phyloP scores from a whole-genome alignment of 257 asterid species.

The Solanum dulcamara region DNA sequence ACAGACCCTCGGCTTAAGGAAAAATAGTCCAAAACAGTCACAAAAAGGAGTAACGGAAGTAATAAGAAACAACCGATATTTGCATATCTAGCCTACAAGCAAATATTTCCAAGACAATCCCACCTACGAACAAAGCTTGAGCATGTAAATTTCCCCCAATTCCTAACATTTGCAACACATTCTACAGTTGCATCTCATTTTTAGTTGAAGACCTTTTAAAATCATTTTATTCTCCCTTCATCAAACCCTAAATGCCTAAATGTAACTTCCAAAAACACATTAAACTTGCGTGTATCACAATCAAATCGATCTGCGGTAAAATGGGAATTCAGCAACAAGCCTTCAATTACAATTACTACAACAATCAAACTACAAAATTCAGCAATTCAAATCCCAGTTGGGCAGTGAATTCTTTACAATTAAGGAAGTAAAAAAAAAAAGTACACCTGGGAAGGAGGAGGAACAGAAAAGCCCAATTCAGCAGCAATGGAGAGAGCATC shows the following conservation, averaged over 20 bases:
- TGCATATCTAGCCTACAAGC: background rate
- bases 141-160: background rate
- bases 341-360: background rate
- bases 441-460: slow-evolving; percentile 53
- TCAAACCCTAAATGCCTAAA: background rate
- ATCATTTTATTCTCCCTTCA: background rate
- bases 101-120: background rate
- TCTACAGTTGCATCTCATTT: background rate
- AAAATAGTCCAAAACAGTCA: background rate
- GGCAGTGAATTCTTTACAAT: no score
- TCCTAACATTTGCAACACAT: background rate
- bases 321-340: background rate
- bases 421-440: no score
- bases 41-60: background rate
- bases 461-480: slow-evolving; percentile 71
- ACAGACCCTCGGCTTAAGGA: background rate
- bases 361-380: background rate
- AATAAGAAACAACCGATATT: background rate
- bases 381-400: background rate
- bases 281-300: background rate
- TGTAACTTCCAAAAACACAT: background rate
- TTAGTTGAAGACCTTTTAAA: background rate
- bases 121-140: background rate
- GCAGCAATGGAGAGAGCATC: slow-evolving; percentile 91
- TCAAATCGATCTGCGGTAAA: background rate